These are phyloP conservation scores for Huntiella abstrusa DNA, from an alignment of 2,329 filamentous ascomycete species.

Conservation along the genomic window DNA sequence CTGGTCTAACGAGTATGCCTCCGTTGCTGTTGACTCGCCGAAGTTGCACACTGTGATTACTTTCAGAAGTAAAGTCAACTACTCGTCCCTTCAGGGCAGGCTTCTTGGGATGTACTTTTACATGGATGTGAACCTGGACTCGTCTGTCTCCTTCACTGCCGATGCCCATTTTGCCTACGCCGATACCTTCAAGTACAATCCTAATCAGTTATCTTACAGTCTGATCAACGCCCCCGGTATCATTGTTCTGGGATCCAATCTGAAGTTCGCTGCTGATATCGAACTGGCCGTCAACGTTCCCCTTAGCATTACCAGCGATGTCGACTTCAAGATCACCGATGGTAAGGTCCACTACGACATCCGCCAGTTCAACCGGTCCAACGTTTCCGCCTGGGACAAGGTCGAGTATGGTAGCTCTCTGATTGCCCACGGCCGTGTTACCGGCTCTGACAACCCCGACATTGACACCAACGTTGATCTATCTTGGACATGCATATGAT, in stretches of 20 bases:
- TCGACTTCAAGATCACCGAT: slow-evolving; percentile 18
- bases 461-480: slow-evolving; percentile 13
- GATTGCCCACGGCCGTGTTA: slow-evolving; percentile 18
- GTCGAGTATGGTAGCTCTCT: slow-evolving; percentile 19
- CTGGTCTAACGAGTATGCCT: slow-evolving; percentile 17
- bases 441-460: slow-evolving; percentile 17
- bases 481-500: too few species aligned
- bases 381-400: slow-evolving; percentile 18
- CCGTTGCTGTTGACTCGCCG: slow-evolving; percentile 19
- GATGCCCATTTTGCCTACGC: slow-evolving; percentile 18
- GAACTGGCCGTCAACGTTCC: slow-evolving; percentile 19
- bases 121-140: slow-evolving; percentile 21
- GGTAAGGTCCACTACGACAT: slow-evolving; percentile 23
- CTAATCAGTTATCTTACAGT: slow-evolving; percentile 18
- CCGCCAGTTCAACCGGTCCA: slow-evolving; percentile 16
- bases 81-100: background rate
- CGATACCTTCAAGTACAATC: slow-evolving; percentile 20
- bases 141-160: slow-evolving; percentile 20
- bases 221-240: slow-evolving; percentile 23
- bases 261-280: slow-evolving; percentile 21
- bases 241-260: slow-evolving; percentile 20
- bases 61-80: slow-evolving; percentile 23
- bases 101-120: slow-evolving; percentile 21
- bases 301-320: slow-evolving; percentile 16
- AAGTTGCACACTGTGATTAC: slow-evolving; percentile 20